Evolutionary conservation across 2,329 filamentous ascomycete species (phyloP).

Genomic region (Huntiella decipiens): DNA sequence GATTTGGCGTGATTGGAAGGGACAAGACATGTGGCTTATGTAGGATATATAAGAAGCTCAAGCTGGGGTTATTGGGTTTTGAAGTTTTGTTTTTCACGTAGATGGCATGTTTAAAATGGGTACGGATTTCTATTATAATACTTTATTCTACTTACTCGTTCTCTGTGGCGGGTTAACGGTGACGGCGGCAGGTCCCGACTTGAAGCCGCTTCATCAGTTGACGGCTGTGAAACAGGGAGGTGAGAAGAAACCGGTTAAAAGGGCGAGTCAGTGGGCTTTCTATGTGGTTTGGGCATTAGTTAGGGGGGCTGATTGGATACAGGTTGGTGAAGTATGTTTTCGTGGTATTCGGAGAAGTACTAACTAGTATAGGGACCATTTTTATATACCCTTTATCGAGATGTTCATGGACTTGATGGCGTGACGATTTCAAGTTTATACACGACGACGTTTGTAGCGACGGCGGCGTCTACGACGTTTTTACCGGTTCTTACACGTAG

Average conservation of each 20-base stretch:
- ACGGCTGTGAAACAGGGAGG: not conserved
- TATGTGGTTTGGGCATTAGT: constrained; percentile 27
- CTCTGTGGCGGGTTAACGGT: constrained; percentile 16
- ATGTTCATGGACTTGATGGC: constrained; percentile 17
- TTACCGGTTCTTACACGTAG: constrained; percentile 13
- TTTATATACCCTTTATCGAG: constrained; percentile 20
- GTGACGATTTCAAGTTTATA: constrained; percentile 22
- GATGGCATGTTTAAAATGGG: constrained; percentile 1
- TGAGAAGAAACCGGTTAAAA: not conserved
- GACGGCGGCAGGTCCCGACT: constrained; percentile 1
- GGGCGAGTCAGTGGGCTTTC: constrained; percentile 18
- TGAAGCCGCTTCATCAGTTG: not conserved
- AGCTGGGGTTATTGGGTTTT: no score
- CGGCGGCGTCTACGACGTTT: constrained; percentile 25
- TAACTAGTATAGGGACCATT: constrained; percentile 17
- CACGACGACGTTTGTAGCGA: constrained; percentile 25
- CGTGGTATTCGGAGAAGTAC: not conserved
- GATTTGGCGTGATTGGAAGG: no score
- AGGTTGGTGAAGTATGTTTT: constrained; percentile 17
- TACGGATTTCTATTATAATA: constrained; percentile 20
- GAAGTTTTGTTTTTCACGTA: no score
- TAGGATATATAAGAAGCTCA: no score
- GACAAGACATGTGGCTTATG: no score
- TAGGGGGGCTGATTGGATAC: constrained; percentile 33
- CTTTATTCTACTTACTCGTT: constrained; percentile 18